Percentiles rank a stretch among this genome's conserved stretches.
phyloP scores from a whole-genome alignment of 2,329 filamentous ascomycete genomes.

The Stachybotrys elegans region DNA sequence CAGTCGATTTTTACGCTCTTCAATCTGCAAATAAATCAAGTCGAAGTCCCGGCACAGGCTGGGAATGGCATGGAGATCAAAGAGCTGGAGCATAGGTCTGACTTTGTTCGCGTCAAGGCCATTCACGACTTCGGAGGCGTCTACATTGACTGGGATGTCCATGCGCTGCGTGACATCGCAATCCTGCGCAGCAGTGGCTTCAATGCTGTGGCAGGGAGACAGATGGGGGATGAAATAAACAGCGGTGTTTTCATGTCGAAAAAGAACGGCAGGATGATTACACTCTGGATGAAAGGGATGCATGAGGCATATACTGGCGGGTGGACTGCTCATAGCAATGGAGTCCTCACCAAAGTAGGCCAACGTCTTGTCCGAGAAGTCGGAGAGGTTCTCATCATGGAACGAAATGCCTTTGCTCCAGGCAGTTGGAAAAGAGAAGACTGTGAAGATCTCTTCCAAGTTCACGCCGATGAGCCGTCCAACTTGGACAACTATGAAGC shows the following conservation, averaged over 20 bases:
- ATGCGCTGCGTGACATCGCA: constrained; percentile 11
- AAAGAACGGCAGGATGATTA: constrained; percentile 11
- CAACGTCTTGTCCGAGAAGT: constrained; percentile 40
- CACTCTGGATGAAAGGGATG: constrained; percentile 16
- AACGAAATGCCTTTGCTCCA: constrained; percentile 17
- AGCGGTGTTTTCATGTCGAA: constrained; percentile 18
- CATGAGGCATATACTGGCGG: constrained; percentile 19
- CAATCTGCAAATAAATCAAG: constrained; percentile 4
- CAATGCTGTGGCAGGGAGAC: constrained; percentile 12
- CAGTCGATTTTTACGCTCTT: constrained; percentile 14
- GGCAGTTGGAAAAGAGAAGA: constrained; percentile 12
- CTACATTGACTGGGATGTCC: constrained; percentile 17
- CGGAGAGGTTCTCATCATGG: constrained; percentile 19
- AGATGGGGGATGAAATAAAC: constrained; percentile 12
- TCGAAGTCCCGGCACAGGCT: constrained; percentile 7
- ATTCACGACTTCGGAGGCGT: constrained; percentile 14
- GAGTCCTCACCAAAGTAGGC: constrained; percentile 17
- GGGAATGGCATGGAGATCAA: constrained; percentile 9
- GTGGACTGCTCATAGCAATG: constrained; percentile 23
- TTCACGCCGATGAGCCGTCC: constrained; percentile 9
- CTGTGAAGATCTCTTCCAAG: constrained; percentile 9
- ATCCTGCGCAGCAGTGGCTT: constrained; percentile 12
- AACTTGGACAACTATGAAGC: constrained; percentile 1
- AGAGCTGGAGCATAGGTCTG: constrained; percentile 14
- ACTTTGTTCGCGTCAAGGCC: constrained; percentile 15